Evolutionary conservation across 805 yeast genomes (phyloP), one percentile per base, ranked within the genome.

Genomic region (Teunomyces stri): DNA sequence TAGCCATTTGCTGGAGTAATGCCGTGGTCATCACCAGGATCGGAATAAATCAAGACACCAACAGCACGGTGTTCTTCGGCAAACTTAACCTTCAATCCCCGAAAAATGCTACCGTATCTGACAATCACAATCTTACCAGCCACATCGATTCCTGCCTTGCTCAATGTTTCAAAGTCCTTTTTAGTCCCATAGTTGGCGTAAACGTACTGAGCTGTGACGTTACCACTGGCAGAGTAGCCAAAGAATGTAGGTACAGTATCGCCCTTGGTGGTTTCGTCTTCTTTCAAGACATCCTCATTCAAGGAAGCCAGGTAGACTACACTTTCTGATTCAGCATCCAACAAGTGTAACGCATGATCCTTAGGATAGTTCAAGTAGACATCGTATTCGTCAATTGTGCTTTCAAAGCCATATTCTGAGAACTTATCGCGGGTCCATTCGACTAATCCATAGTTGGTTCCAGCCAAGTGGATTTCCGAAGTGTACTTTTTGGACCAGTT

Each of bases 171-270:
- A 51, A 84, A 85, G 58, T 86, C 91, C 12, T 76, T 75, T 1
- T 55, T 48, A 0, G 75, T 65, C 0, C 87, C 92, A 60, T 81
- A 83, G 55, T 84, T 84, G 5, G 74, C 85, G 60, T 71, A 84
- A 0, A 84, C 73, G 53, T 68, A 86, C 33, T 71, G 67, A 0
- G 81, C 78, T 3, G 78, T 74, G 10, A 80, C 81, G 45, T 79
- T 75, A 0, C 88, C 90, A 55, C 75, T 77, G 7, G 85, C 81
- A 0, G 87, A 82, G 55, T 84, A 85, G 0, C 82, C 83, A 62
- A 83, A 81, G 56, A 77, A 83, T 0, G 84, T 80, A 1, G 78
- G 81, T 36, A 65, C 68, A 46, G 70, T 69, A 46, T 70, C 59
- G 21, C 70, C 70, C 15, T 60, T 53, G 25, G 76, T 59, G 12